Evolutionary conservation across 495 filamentous ascomycete genomes (phyloP).

Genomic region (Aspergillus nanangensis): DNA sequence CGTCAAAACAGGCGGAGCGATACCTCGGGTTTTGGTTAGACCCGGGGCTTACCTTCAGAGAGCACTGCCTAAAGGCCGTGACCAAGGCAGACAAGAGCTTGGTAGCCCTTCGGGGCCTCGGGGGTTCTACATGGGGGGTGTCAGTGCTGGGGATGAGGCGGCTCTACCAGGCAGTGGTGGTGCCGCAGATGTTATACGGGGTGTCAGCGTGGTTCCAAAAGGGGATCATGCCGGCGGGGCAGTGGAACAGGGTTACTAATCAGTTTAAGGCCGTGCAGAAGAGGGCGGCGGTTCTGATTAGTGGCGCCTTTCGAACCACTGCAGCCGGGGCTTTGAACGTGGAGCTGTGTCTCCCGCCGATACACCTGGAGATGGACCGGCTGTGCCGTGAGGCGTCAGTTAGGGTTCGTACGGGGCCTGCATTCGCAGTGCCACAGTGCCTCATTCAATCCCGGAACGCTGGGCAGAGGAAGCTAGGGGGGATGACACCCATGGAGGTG

Average conservation of each 20-base stretch:
- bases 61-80: slow-evolving; percentile 4
- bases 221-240: background rate
- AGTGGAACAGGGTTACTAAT: background rate
- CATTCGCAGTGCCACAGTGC: background rate
- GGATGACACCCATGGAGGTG: background rate
- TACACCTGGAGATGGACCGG: slow-evolving; percentile 9
- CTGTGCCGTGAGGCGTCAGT: slow-evolving; percentile 5
- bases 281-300: slow-evolving; percentile 5
- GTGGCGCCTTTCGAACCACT: slow-evolving; percentile 4
- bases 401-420: background rate
- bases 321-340: slow-evolving; percentile 5
- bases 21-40: slow-evolving; percentile 14
- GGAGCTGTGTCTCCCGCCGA: slow-evolving; percentile 7
- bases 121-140: background rate
- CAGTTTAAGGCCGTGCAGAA: slow-evolving; percentile 4
- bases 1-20: background rate
- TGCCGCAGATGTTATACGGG: slow-evolving; percentile 16
- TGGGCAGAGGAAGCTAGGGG: background rate
- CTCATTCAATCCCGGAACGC: background rate
- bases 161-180: slow-evolving; percentile 16
- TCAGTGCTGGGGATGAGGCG: slow-evolving; percentile 1
- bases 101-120: background rate
- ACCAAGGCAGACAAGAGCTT: slow-evolving; percentile 2
- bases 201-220: slow-evolving; percentile 8
- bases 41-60: slow-evolving; percentile 8